phyloP scores from a whole-genome alignment of 768 basidiomycete genomes.

The Russula ochroleuca region DNA sequence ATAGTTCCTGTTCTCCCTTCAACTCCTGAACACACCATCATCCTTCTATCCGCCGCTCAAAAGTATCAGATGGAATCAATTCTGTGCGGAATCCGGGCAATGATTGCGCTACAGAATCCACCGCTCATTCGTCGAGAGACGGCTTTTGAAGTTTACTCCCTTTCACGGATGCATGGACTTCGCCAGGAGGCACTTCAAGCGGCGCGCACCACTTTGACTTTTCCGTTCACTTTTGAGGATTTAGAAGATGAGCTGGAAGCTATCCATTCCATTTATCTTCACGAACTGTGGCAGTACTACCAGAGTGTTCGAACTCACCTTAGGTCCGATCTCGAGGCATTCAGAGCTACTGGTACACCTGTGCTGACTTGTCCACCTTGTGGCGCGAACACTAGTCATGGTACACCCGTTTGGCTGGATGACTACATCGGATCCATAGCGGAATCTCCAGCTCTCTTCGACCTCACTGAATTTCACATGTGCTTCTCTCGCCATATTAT shows the following conservation, averaged over 20 bases:
- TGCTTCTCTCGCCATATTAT: background rate
- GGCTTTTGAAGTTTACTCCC: constrained; percentile 3
- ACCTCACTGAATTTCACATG: constrained; percentile 1
- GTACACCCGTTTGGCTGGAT: background rate
- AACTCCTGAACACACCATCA: background rate
- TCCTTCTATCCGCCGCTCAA: constrained; percentile 7
- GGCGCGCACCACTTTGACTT: background rate
- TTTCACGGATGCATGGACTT: background rate
- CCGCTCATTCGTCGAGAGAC: background rate
- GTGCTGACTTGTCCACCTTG: background rate
- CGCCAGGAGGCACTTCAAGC: background rate
- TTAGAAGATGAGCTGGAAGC: background rate
- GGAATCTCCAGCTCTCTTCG: background rate
- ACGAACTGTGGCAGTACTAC: constrained; percentile 14
- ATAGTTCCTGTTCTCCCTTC: background rate
- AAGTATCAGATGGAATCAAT: constrained; percentile 9
- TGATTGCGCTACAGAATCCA: background rate
- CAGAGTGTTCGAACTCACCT: background rate
- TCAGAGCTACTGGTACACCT: background rate
- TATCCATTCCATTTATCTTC: background rate
- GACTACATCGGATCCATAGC: background rate
- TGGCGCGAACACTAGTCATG: background rate
- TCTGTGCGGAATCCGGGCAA: background rate
- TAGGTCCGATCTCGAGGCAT: background rate
- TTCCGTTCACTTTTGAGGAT: background rate